phyloP scores from a whole-genome alignment of 2,329 filamentous ascomycete genomes.

The Macrophomina phaseolina region DNA sequence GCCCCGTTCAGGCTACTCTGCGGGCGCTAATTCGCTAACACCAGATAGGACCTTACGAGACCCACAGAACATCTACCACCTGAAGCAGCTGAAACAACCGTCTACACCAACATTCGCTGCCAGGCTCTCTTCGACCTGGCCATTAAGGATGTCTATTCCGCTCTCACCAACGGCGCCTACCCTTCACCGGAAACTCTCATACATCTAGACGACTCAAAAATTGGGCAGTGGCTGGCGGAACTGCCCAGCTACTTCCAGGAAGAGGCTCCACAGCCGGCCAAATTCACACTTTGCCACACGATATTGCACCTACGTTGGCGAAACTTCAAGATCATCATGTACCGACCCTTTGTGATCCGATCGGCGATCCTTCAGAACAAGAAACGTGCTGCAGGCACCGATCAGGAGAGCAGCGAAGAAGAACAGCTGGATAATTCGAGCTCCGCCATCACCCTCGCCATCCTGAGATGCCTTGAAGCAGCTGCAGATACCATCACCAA shows the following conservation, averaged over 20 bases:
- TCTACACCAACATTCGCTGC: constrained; percentile 52
- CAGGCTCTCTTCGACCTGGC: constrained; percentile 55
- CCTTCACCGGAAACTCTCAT: constrained; percentile 51
- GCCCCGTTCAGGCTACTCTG: neutral
- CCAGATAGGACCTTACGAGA: constrained; percentile 15
- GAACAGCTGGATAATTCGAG: neutral
- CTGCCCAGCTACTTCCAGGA: constrained; percentile 48
- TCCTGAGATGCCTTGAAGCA: constrained; percentile 2
- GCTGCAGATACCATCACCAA: constrained; percentile 2
- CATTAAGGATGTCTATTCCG: constrained; percentile 53
- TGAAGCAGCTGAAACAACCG: constrained; percentile 40
- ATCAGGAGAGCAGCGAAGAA: neutral
- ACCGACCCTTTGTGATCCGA: constrained; percentile 54
- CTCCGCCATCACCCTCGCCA: neutral
- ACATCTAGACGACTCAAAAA: constrained; percentile 47
- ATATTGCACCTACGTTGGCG: constrained; percentile 54
- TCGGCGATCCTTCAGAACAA: constrained; percentile 36
- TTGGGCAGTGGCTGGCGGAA: constrained; percentile 47
- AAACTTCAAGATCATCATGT: constrained; percentile 57
- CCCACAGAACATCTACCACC: neutral
- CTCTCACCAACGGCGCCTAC: constrained; percentile 53
- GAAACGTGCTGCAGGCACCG: neutral
- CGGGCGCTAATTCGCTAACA: neutral
- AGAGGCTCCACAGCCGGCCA: constrained; percentile 38
- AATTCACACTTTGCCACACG: constrained; percentile 49